Evolutionary conservation across 2,329 filamentous ascomycete species (phyloP).

Genomic region (Fusarium scirpi): DNA sequence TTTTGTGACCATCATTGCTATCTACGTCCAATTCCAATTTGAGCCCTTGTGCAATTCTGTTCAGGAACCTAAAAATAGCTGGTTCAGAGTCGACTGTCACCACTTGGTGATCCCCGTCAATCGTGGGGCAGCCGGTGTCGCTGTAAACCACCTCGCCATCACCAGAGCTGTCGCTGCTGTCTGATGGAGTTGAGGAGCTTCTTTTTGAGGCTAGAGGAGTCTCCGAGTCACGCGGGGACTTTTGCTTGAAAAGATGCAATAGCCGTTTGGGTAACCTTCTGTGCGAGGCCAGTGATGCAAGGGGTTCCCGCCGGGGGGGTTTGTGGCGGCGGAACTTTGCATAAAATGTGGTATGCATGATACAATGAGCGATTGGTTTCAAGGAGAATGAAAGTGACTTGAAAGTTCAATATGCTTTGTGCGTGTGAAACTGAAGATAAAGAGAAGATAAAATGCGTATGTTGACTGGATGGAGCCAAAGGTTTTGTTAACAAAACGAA

Average conservation of each 20-base stretch:
- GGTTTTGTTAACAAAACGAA: background rate
- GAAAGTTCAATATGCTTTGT: background rate
- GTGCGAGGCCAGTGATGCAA: background rate
- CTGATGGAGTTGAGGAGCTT: background rate
- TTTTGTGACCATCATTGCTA: conserved; percentile 1
- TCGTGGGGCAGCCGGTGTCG: background rate
- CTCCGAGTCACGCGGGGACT: background rate
- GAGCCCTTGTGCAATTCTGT: background rate
- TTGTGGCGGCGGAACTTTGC: background rate
- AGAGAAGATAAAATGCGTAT: background rate
- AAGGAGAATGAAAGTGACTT: background rate
- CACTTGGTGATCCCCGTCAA: background rate
- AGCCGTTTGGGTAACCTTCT: background rate
- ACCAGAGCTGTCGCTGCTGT: background rate
- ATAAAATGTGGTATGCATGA: background rate
- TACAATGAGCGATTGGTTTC: background rate
- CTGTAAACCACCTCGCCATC: background rate
- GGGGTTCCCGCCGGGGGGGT: background rate
- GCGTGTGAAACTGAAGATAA: background rate
- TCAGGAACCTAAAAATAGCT: background rate
- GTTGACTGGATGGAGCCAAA: background rate
- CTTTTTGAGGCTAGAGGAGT: background rate
- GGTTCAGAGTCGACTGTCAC: conserved; percentile 1
- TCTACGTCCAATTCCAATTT: background rate
- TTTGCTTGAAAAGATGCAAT: background rate